These are phyloP conservation scores for Prunus kanzakura DNA, from an alignment of 306 rosid species.

Conservation along the genomic window DNA sequence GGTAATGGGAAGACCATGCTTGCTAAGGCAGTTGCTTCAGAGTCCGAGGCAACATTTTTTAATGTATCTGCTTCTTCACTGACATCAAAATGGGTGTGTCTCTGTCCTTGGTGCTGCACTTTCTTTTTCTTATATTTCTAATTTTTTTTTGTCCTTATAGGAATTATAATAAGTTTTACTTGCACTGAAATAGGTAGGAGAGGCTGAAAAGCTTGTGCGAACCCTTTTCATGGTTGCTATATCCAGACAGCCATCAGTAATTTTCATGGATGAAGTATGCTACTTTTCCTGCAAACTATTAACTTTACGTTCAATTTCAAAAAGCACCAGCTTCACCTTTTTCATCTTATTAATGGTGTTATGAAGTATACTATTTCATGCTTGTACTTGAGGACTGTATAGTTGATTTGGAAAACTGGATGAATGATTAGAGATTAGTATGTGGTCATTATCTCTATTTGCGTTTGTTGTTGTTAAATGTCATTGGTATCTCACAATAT, in stretches of 20 bases:
- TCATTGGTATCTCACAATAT: not conserved
- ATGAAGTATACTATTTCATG: not conserved
- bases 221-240: constrained; percentile 90
- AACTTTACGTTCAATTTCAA: not conserved
- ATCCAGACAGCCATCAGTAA: constrained; percentile 94
- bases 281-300: constrained; percentile 15
- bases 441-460: not conserved
- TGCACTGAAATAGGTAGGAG: constrained; percentile 70
- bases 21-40: constrained; percentile 98
- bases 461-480: not conserved
- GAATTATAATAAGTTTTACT: constrained; percentile 26
- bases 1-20: constrained; percentile 99
- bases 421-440: not conserved
- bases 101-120: constrained; percentile 16
- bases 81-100: constrained; percentile 93
- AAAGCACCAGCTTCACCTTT: not conserved
- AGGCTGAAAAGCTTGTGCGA: constrained; percentile 92
- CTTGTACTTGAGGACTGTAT: not conserved
- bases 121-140: constrained; percentile 14
- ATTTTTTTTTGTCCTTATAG: not conserved
- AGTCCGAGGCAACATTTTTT: constrained; percentile 94
- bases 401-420: not conserved
- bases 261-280: constrained; percentile 92
- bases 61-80: constrained; percentile 87
- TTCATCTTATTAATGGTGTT: constrained; percentile 6